Base-by-base conservation (phyloP, 2,329 filamentous ascomycete species). In the Zopfia rhizophila region DNA sequence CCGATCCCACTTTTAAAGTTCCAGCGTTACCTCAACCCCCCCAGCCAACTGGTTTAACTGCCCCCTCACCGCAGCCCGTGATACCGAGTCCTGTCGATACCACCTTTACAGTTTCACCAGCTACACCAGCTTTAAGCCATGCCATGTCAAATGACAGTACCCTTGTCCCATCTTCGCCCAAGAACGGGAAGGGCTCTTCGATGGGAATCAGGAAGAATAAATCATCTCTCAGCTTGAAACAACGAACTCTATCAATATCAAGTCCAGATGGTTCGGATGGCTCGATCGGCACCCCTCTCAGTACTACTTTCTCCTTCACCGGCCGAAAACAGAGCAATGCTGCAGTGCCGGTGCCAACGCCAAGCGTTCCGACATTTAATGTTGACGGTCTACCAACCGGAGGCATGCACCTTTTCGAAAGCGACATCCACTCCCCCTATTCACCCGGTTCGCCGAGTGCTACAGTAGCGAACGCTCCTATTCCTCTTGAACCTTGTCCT, bases 401-500 rank as follows among this genome's bases (percentile, higher is more conserved):
- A 17, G 90, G 88, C 5, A 77, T 93, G 45, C 86, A 91, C 64
- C 78, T 97, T 1, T 95, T 97, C 61, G 91, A 96, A 52, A 90
- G 83, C 56, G 84, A 90, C 52, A 89, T 96, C 30, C 89, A 93
- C 65, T 86, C 86, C 5, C 78, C 81, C 10, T 77, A 75, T 35
- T 79, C 74, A 3, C 84, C 88, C 1, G 85, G 85, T 2, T 86
- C 84, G n/a, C 84, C 87, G 3, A 86, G 87, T 45, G 77, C 81
- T 3, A 69, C 82, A n/a, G 77, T 79, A 10, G 64, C 77, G 0
- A 86, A 91, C 55, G 82, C 85, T 1, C 92, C 92, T 10, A 81
- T 87, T 16, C 84, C 91, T 0, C 80, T 99, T 4, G 94, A 99
- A 65, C 89, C 94, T 3, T 99, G 95, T 67, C 94, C 94, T 1